Conservation (phyloP, 2,329 filamentous ascomycete genomes). For the Clathrospora elynae region DNA sequence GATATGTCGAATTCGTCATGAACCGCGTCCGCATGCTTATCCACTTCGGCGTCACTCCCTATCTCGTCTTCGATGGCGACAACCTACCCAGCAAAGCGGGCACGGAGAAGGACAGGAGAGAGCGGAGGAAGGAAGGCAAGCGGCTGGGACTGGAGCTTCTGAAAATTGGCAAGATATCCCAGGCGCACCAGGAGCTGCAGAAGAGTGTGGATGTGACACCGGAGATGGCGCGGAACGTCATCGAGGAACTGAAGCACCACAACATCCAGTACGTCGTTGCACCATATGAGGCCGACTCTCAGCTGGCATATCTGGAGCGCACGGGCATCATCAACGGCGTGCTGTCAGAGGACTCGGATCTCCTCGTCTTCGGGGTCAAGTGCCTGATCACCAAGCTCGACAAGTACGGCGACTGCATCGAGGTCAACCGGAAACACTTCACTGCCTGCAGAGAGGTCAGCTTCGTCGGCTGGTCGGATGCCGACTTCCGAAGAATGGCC, state of each 20-base stretch:
- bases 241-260: constrained; percentile 84
- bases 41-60: constrained; percentile 92
- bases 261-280: constrained; percentile 88
- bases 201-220: constrained; percentile 96
- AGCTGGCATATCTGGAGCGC: constrained; percentile 90
- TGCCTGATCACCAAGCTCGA: constrained; percentile 91
- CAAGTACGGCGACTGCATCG: constrained; percentile 88
- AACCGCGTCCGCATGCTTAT: constrained; percentile 90
- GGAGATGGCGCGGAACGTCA: constrained; percentile 89
- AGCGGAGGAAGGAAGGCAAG: constrained; percentile 76
- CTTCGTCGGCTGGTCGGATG: constrained; percentile 87
- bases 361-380: constrained; percentile 93
- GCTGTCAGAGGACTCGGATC: constrained; percentile 93
- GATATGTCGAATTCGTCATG: constrained; percentile 89
- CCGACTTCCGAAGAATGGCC: constrained; percentile 91
- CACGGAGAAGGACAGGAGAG: constrained; percentile 79
- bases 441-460: constrained; percentile 86
- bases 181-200: constrained; percentile 85
- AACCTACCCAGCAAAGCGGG: constrained; percentile 89
- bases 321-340: constrained; percentile 85
- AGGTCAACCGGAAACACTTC: constrained; percentile 89
- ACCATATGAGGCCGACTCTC: constrained; percentile 96
- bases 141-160: constrained; percentile 77
- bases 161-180: constrained; percentile 76
- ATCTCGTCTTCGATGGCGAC: constrained; percentile 94